Evolutionary conservation across 345 rosid genomes (phyloP).

Genomic region (Corchorus olitorius): DNA sequence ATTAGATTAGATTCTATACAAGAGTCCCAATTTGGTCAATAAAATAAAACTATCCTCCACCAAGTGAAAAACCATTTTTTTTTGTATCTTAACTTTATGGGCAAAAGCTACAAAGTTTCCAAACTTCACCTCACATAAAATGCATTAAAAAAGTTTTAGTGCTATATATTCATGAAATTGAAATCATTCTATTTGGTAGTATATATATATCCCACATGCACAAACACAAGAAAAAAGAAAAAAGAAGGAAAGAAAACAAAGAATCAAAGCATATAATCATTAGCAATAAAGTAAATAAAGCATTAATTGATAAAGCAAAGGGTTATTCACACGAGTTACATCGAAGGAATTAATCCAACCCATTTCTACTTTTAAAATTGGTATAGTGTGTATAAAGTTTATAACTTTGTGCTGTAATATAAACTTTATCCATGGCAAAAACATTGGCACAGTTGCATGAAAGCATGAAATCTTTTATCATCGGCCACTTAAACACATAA

Average conservation of each 20-base stretch:
- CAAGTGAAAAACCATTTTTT: not conserved
- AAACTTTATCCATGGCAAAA: constrained; percentile 1
- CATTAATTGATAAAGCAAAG: not conserved
- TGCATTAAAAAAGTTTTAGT: not conserved
- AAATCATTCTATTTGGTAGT: not conserved
- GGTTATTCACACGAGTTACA: constrained; percentile 11
- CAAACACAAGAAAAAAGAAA: not conserved
- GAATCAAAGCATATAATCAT: constrained; percentile 28
- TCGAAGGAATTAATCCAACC: not conserved
- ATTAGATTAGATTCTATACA: not conserved
- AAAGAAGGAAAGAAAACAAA: not conserved
- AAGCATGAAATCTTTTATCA: constrained; percentile 23
- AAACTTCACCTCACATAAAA: not conserved
- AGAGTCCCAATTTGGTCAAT: not conserved
- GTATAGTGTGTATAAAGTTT: not conserved
- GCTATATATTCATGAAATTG: not conserved
- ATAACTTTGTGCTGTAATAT: not conserved
- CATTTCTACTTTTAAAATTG: not conserved
- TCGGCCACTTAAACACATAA: not conserved
- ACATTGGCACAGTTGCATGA: not conserved
- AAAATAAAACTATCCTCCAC: not conserved
- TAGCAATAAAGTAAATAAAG: constrained; percentile 10
- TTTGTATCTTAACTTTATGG: not conserved
- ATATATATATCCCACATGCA: not conserved
- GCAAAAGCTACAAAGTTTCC: not conserved